phyloP scores from a whole-genome alignment of 306 rosid species.

The Benincasa hispida region DNA sequence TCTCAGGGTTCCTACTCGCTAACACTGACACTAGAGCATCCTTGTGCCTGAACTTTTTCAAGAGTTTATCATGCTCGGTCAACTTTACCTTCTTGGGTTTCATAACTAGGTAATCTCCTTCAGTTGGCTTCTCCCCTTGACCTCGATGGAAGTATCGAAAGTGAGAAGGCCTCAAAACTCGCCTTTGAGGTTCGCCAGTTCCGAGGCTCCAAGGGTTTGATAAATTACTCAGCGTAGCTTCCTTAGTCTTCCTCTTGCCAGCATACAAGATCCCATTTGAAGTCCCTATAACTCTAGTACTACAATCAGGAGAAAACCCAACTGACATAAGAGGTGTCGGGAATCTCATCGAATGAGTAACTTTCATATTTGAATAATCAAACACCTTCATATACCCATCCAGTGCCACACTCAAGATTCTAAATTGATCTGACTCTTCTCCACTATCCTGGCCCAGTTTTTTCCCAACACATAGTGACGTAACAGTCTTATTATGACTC shows the following conservation, averaged over 20 bases:
- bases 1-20: constrained; percentile 46
- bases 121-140: constrained; percentile 62
- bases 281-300: constrained; percentile 55
- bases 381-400: constrained; percentile 95
- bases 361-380: constrained; percentile 56
- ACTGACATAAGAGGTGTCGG: constrained; percentile 79
- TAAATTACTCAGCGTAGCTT: constrained; percentile 13
- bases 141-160: constrained; percentile 75
- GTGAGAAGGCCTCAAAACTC: constrained; percentile 36
- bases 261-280: constrained; percentile 72
- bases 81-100: constrained; percentile 43
- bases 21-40: constrained; percentile 66
- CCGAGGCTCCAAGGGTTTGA: constrained; percentile 26
- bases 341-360: constrained; percentile 79
- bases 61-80: constrained; percentile 53
- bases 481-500: constrained; percentile 85
- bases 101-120: constrained; percentile 54
- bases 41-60: constrained; percentile 78
- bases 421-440: constrained; percentile 39
- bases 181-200: constrained; percentile 22
- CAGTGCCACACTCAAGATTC: constrained; percentile 76
- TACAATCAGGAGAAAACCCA: constrained; percentile 51
- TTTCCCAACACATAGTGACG: constrained; percentile 52
- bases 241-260: constrained; percentile 54
- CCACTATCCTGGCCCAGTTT: constrained; percentile 25